These are phyloP conservation scores for Miamiensis avidus DNA, from an alignment of 169 alveolate genomes.

Conservation along the genomic window DNA sequence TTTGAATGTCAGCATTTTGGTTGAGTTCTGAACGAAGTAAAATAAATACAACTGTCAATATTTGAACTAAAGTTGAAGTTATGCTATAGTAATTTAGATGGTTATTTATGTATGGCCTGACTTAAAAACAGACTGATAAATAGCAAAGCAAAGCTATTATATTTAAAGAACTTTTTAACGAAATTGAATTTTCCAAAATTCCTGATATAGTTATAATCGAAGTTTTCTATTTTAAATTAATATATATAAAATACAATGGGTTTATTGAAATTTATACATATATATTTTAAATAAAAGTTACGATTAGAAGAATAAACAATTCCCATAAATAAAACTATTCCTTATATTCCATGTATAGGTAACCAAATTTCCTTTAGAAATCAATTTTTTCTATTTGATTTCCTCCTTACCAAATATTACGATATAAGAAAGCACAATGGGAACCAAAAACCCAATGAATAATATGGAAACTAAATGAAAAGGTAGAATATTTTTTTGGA, in stretches of 20 bases:
- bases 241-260: too few species aligned
- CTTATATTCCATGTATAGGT: background rate
- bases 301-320: too few species aligned
- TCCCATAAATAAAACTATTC: background rate
- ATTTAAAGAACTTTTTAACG: background rate
- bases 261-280: too few species aligned
- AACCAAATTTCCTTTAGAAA: background rate
- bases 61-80: too few species aligned
- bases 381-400: background rate
- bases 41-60: too few species aligned
- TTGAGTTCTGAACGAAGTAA: too few species aligned
- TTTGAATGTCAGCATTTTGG: too few species aligned
- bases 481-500: background rate
- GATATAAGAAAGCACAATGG: background rate
- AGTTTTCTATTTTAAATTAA: background rate
- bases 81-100: too few species aligned
- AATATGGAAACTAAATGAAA: background rate
- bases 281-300: too few species aligned
- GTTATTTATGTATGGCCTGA: too few species aligned
- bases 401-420: background rate
- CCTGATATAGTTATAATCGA: background rate
- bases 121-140: too few species aligned
- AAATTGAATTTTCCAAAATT: background rate
- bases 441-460: background rate
- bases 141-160: background rate